Conservation (phyloP, 2,329 filamentous ascomycete species). For the Neofusicoccum umdonicola region DNA sequence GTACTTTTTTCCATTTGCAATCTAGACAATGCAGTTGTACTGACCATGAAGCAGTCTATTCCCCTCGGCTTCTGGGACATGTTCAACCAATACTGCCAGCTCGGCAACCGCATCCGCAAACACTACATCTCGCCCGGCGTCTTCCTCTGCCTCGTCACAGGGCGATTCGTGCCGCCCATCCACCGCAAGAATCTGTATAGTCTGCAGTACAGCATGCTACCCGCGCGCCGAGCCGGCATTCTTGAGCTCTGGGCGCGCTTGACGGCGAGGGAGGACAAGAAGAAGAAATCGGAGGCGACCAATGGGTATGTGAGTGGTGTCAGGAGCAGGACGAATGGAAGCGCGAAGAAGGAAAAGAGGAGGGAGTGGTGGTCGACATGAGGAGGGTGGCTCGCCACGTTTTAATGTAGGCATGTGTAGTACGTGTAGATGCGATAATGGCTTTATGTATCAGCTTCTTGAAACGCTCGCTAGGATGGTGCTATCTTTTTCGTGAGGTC, state of each 20-base stretch:
- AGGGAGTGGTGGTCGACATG: conserved; percentile 7
- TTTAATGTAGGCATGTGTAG: neutral
- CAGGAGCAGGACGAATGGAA: neutral
- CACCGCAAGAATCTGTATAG: conserved; percentile 93
- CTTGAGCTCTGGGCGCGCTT: conserved; percentile 80
- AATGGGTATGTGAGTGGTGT: neutral
- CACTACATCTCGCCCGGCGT: conserved; percentile 92
- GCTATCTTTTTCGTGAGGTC: no score
- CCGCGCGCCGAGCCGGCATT: conserved; percentile 74
- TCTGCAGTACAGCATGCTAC: conserved; percentile 96
- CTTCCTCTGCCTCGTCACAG: conserved; percentile 81
- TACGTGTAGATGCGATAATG: conserved; percentile 6
- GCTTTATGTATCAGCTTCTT: neutral
- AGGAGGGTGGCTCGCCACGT: neutral
- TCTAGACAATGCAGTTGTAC: conserved; percentile 10
- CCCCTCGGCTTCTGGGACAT: conserved; percentile 88
- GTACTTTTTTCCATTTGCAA: conserved; percentile 44
- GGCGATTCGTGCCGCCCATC: conserved; percentile 91
- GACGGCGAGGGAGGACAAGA: conserved; percentile 20
- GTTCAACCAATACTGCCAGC: conserved; percentile 96
- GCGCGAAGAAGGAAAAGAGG: neutral
- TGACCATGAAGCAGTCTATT: conserved; percentile 63
- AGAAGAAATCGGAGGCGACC: neutral
- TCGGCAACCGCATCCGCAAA: conserved; percentile 85
- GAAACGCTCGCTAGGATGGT: neutral